A percentile compares a stretch with the other conserved stretches of the same genome.
Conservation (phyloP, 441 rosid species). For the Melianthus villosus region DNA sequence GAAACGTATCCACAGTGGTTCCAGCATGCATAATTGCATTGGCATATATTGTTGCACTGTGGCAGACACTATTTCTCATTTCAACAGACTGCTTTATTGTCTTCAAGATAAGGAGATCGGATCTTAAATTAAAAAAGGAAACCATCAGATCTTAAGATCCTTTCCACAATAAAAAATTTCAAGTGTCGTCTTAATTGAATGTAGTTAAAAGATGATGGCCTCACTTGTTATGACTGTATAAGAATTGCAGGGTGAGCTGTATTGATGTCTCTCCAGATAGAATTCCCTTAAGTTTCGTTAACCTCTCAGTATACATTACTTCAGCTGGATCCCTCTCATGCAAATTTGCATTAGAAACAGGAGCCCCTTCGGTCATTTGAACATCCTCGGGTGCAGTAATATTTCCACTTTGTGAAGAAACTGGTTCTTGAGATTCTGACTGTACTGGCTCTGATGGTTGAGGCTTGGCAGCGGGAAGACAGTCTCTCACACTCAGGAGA, state of each 20-base stretch:
- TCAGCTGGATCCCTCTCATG: slow-evolving; percentile 47
- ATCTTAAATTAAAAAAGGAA: slow-evolving; percentile 23
- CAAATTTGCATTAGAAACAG: slow-evolving; percentile 21
- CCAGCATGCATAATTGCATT: slow-evolving; percentile 99
- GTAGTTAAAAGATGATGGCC: too few species aligned
- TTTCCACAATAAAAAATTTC: too few species aligned
- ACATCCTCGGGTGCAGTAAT: slow-evolving; percentile 40
- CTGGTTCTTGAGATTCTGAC: slow-evolving; percentile 26
- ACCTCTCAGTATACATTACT: slow-evolving; percentile 55
- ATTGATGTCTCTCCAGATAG: slow-evolving; percentile 91
- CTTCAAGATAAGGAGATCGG: slow-evolving; percentile 77
- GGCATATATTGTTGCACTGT: slow-evolving; percentile 89
- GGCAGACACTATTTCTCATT: slow-evolving; percentile 93
- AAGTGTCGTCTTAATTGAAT: too few species aligned
- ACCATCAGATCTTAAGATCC: too few species aligned
- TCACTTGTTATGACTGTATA: slow-evolving; percentile 88
- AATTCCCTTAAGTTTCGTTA: too few species aligned
- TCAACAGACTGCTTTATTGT: slow-evolving; percentile 92
- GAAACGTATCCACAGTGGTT: slow-evolving; percentile 87
- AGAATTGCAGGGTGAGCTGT: slow-evolving; percentile 72
- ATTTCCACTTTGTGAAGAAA: slow-evolving; percentile 32
- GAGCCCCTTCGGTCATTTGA: slow-evolving; percentile 62
- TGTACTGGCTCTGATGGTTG: slow-evolving; percentile 32
- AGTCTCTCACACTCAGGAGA: slow-evolving; percentile 73
- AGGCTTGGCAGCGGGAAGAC: slow-evolving; percentile 47